Evolutionary conservation across 1,284 basidiomycete genomes (phyloP).

Genomic region (Heterobasidion irregulare): DNA sequence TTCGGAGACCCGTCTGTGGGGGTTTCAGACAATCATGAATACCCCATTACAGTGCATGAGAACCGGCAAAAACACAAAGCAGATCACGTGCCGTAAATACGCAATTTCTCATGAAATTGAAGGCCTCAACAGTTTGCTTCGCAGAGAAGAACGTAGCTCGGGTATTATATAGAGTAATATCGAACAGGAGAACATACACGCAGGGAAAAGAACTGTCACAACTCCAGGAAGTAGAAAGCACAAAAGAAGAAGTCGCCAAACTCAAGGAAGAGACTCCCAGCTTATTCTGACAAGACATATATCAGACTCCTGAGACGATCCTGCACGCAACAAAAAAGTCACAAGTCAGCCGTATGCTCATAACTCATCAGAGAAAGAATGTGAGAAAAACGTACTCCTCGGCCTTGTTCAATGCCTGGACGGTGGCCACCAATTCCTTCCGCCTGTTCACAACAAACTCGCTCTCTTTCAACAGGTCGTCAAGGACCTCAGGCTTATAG

Average conservation of each 20-base stretch:
- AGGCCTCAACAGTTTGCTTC: too few relatives aligned
- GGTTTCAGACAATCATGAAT: too few relatives aligned
- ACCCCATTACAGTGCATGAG: too few relatives aligned
- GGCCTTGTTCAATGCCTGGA: slow-evolving; percentile 84
- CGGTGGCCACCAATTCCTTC: slow-evolving; percentile 87
- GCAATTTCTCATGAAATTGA: too few relatives aligned
- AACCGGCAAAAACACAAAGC: too few relatives aligned
- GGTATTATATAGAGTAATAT: background rate
- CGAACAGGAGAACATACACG: background rate
- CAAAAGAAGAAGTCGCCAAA: background rate
- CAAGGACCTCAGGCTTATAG: slow-evolving; percentile 88
- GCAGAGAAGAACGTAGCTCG: background rate
- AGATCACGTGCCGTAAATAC: too few relatives aligned
- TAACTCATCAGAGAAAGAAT: background rate
- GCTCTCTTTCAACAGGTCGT: slow-evolving; percentile 89
- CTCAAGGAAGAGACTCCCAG: background rate
- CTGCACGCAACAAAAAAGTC: background rate
- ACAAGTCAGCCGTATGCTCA: background rate
- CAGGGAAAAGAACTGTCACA: background rate
- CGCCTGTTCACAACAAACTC: slow-evolving; percentile 77
- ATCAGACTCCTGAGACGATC: background rate
- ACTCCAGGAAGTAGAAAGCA: background rate
- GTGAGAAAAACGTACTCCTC: slow-evolving; percentile 61
- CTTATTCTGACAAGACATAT: background rate
- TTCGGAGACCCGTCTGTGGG: too few relatives aligned